Conservation (phyloP, 345 rosid genomes). For the Cardiospermum halicacabum region DNA sequence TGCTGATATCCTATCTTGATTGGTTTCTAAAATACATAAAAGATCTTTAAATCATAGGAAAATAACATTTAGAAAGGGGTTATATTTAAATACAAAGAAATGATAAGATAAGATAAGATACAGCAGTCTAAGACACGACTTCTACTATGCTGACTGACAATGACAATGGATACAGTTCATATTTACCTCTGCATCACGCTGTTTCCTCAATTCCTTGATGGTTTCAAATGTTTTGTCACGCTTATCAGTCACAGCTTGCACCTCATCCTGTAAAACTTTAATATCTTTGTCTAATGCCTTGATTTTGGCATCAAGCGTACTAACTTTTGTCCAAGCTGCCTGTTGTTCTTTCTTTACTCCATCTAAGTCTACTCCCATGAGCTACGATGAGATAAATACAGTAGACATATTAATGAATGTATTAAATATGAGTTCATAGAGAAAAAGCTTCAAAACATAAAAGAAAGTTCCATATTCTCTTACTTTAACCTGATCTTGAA, state of each 20-base stretch:
- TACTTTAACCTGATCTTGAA: conserved; percentile 96
- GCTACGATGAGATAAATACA: conserved; percentile 37
- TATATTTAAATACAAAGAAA: background rate
- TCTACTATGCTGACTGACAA: background rate
- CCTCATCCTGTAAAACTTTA: conserved; percentile 47
- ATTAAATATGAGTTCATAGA: background rate
- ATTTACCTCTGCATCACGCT: conserved; percentile 67
- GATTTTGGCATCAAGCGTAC: conserved; percentile 46
- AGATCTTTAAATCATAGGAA: background rate
- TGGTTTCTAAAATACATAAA: background rate
- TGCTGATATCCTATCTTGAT: background rate
- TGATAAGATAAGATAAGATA: background rate
- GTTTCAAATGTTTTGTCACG: conserved; percentile 53
- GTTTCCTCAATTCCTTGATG: conserved; percentile 56
- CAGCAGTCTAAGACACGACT: background rate
- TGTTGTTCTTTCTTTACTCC: conserved; percentile 89
- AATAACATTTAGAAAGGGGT: background rate
- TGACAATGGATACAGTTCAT: background rate
- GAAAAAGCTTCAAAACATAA: background rate
- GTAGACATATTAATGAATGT: background rate
- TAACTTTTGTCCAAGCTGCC: conserved; percentile 55
- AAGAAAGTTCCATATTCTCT: conserved; percentile 16
- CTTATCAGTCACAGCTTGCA: conserved; percentile 41
- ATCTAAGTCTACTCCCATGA: conserved; percentile 79
- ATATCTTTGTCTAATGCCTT: conserved; percentile 56